Evolutionary conservation across 2,329 filamentous ascomycete species (phyloP).

Genomic region (Cladosporium sp.): DNA sequence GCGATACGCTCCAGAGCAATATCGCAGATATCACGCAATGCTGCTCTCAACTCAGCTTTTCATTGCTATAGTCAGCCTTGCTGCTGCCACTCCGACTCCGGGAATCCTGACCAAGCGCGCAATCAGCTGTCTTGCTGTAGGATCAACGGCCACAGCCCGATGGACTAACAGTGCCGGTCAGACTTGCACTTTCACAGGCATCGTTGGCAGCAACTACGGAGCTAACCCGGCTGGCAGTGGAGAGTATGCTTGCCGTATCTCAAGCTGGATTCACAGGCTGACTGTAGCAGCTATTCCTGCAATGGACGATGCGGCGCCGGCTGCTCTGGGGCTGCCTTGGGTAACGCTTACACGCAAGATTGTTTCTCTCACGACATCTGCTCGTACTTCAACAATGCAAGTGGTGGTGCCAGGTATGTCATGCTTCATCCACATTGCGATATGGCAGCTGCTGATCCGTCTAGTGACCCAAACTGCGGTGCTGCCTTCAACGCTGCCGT

Average conservation of each 20-base stretch:
- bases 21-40: background rate
- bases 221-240: constrained; percentile 38
- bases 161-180: constrained; percentile 45
- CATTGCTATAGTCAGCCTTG: background rate
- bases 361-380: constrained; percentile 51
- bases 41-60: background rate
- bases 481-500: constrained; percentile 41
- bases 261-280: background rate
- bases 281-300: constrained; percentile 41
- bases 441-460: background rate
- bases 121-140: constrained; percentile 39
- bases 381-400: constrained; percentile 48
- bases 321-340: constrained; percentile 41
- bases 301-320: constrained; percentile 49
- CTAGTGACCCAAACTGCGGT: constrained; percentile 47
- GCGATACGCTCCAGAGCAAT: background rate
- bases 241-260: constrained; percentile 35
- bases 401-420: constrained; percentile 42
- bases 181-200: constrained; percentile 41
- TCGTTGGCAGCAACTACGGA: constrained; percentile 49
- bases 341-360: constrained; percentile 49
- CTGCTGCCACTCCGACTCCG: background rate
- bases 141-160: constrained; percentile 41
- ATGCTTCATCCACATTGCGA: background rate
- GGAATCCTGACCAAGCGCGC: constrained; percentile 12